These are phyloP conservation scores for Candida insectalens DNA, from an alignment of 805 yeast species.

Conservation along the genomic window DNA sequence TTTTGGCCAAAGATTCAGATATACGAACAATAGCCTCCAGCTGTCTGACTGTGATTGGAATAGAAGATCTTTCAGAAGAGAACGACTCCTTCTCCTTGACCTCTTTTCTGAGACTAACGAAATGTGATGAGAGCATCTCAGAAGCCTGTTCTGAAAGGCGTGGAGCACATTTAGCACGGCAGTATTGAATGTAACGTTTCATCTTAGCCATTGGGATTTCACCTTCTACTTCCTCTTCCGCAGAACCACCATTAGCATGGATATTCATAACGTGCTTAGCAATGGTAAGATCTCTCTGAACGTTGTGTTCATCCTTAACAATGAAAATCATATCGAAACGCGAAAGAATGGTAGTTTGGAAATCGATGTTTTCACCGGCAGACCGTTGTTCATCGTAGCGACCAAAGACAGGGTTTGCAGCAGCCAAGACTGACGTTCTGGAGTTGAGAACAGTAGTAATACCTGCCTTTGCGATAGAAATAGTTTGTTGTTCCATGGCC, in stretches of 20 bases:
- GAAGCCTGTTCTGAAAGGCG: slow-evolving; percentile 81
- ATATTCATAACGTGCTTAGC: slow-evolving; percentile 94
- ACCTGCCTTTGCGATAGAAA: slow-evolving; percentile 98
- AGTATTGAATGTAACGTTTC: slow-evolving; percentile 88
- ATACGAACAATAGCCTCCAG: slow-evolving; percentile 95
- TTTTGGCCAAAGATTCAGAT: slow-evolving; percentile 85
- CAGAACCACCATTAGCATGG: slow-evolving; percentile 65
- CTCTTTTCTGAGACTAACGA: slow-evolving; percentile 79
- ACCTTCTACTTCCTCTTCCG: slow-evolving; percentile 48
- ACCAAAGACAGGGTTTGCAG: slow-evolving; percentile 96
- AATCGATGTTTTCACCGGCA: slow-evolving; percentile 97
- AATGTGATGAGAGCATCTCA: slow-evolving; percentile 82
- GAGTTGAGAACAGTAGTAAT: slow-evolving; percentile 94
- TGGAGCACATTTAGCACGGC: slow-evolving; percentile 88
- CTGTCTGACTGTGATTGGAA: slow-evolving; percentile 96
- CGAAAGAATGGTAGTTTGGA: slow-evolving; percentile 92
- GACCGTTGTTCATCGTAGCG: slow-evolving; percentile 92
- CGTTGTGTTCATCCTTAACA: slow-evolving; percentile 91
- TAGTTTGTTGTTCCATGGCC: slow-evolving; percentile 99
- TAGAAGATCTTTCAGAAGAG: slow-evolving; percentile 83
- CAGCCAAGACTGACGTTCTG: slow-evolving; percentile 92
- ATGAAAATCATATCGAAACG: slow-evolving; percentile 98
- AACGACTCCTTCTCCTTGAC: slow-evolving; percentile 73
- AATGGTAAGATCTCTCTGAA: slow-evolving; percentile 72
- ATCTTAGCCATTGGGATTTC: slow-evolving; percentile 85